Evolutionary conservation across 1,139 yeast genomes (phyloP), one percentile per base, ranked within the genome.

Genomic region (Yamadazyma sp.): DNA sequence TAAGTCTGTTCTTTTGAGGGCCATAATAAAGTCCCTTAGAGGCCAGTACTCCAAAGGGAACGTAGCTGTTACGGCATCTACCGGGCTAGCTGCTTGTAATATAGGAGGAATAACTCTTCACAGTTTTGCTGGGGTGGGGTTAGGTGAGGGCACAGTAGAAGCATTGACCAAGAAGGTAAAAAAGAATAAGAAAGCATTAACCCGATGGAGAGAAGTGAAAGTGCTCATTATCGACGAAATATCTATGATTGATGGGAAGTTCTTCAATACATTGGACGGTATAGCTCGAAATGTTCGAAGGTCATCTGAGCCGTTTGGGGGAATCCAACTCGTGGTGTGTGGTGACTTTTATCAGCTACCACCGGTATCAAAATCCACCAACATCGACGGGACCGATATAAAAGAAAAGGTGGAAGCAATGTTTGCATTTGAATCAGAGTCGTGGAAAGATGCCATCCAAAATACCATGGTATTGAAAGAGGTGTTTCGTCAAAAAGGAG

Each of bases 281-380:
- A 70, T 89, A 33, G 96, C 88, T 0, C 71, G 77, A 46, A 61
- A 56, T 10, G 43, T 88, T 6, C 63, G 88, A 29, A 67, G 66
- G 26, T 71, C 60, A 41, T 57, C 57, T 7, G 37, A 42, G 29
- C 95, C 96, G 0, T 89, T 89, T 67, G 97, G 97, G 12, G 97
- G 96, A 0, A 84, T 89, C 27, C 97, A 89, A 52, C 52, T 89
- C 9, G 77, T 89, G 26, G 75, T 86, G 31, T 84, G 94, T 57
- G 97, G 97, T 3, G 97, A 89, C 60, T 88, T 89, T 59, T 89
- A 82, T 58, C 97, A 89, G 57, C 65, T 89, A 30, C 97, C 97
- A 0, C 97, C 97, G 0, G 95, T 89, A 2, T 58, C 56, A 41
- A 65, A 53, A 46, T 52, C 52, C 16, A 42, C 51, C 7, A 40